Evolutionary conservation across 495 filamentous ascomycete genomes (phyloP), one percentile per base, ranked within the genome.

Genomic region (Elaphomyces granulatus): DNA sequence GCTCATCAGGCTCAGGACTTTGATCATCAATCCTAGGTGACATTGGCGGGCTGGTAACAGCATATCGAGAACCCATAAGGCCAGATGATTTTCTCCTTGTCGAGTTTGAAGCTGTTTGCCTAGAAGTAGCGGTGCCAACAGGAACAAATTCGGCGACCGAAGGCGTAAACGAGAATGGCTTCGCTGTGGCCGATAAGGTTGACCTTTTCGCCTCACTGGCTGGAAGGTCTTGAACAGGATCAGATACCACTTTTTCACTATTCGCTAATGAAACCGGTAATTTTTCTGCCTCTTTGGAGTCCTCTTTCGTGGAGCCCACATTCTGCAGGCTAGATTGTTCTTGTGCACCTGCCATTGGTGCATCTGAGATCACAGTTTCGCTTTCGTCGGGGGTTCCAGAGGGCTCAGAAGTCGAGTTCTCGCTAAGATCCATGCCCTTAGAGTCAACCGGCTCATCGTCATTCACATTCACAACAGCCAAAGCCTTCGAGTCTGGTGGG

Each of bases 151-250:
- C 54, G 20, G 57, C 51, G 38, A 67, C 49, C 62, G 63, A 48
- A 40, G 70, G 49, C 59, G 71, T 60, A 68, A 80, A 66, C 59
- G 70, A 69, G 49, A 86, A 87, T 3, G 77, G 65, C 50, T 70
- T 74, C 1, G 81, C 80, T 1, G 72, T 67, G 20, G 81, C 74
- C 26, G 80, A 84, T 17, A 87, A 65, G 10, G 47, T 40, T 6
- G 51, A 44, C 32, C 39, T 53, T 38, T 57, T 62, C 18, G 36
- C 12, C 10, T 45, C 43, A 23, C 37, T 12, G 23, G 23, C 6
- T 6, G 12, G 6, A 28, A 12, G 23, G 12, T 28, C 23, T 12
- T 28, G 23, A 12, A 12, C 23, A 28, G 23, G 6, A 28, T 28
- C 23, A 28, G 23, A 28, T 28, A 12, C 6, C 6, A 12, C 23